phyloP scores from a whole-genome alignment of 2,329 filamentous ascomycete genomes.

The Xylaria sp. region DNA sequence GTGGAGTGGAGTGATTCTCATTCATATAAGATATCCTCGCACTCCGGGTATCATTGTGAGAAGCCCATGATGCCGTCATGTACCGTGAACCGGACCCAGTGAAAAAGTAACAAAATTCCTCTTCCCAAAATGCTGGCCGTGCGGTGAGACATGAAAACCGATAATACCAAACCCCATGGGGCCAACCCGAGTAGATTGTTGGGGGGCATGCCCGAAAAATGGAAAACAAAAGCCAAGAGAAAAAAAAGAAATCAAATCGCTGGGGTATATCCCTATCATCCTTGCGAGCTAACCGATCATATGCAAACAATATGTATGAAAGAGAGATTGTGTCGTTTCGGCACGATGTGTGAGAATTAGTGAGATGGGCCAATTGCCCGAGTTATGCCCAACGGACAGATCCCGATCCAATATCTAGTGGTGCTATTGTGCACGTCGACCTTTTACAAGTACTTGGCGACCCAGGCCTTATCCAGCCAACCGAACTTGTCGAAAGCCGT shows the following conservation, averaged over 20 bases:
- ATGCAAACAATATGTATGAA: no score
- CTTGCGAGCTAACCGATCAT: no score
- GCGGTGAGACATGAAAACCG: background rate
- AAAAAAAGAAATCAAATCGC: constrained; percentile 7
- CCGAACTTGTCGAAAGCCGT: constrained; percentile 84
- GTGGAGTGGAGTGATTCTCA: constrained; percentile 42
- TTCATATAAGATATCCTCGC: constrained; percentile 32
- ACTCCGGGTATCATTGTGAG: constrained; percentile 45
- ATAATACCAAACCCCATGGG: background rate
- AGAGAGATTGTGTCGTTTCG: no score
- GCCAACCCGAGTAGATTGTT: constrained; percentile 14
- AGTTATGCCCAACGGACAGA: no score
- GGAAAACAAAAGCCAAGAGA: no score
- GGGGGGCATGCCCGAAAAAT: constrained; percentile 27
- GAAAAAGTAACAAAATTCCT: constrained; percentile 9
- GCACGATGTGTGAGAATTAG: no score
- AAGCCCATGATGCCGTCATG: constrained; percentile 40
- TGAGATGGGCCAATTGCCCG: no score
- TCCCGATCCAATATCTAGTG: no score
- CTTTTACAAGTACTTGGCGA: constrained; percentile 46
- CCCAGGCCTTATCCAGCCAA: constrained; percentile 70
- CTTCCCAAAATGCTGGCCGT: constrained; percentile 1
- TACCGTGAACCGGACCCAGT: constrained; percentile 31
- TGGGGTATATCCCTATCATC: no score
- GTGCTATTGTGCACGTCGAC: no score